A percentile compares a stretch with the other conserved stretches of the same genome.
phyloP scores from a whole-genome alignment of 192 early-diverging fungal genomes.

The Coemansia brasiliensis region DNA sequence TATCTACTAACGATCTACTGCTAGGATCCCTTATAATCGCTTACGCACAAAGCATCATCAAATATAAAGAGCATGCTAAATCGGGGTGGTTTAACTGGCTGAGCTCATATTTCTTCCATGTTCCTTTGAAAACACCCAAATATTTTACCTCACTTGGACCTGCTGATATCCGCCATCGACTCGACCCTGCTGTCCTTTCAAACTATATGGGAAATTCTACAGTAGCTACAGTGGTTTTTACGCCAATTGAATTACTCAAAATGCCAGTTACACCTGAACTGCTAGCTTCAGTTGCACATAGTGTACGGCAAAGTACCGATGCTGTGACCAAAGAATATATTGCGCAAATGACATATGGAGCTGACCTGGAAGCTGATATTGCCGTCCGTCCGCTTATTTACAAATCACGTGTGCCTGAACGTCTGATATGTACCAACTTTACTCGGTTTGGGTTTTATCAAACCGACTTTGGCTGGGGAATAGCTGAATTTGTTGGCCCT shows the following conservation, averaged over 20 bases:
- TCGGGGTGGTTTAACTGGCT: not conserved
- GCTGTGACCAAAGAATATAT: conserved; percentile 9
- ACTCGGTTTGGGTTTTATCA: conserved; percentile 3
- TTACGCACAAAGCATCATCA: conserved; percentile 4
- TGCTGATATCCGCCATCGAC: conserved; percentile 1
- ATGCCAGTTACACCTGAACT: conserved; percentile 3
- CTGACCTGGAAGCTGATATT: not conserved
- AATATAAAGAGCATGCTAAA: not conserved
- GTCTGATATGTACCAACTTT: not conserved
- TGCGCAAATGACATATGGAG: not conserved
- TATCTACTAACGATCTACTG: conserved; percentile 23
- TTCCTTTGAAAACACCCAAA: not conserved
- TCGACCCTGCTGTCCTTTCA: not conserved
- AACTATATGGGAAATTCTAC: conserved; percentile 5
- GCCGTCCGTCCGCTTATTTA: not conserved
- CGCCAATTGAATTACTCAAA: conserved; percentile 3
- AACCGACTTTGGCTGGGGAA: conserved; percentile 17
- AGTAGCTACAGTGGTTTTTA: not conserved
- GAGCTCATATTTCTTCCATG: not conserved
- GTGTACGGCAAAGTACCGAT: not conserved
- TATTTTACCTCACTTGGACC: not conserved
- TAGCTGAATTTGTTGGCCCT: conserved; percentile 10
- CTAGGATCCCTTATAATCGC: conserved; percentile 1
- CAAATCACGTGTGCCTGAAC: conserved; percentile 1
- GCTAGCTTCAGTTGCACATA: not conserved